phyloP scores from a whole-genome alignment of 2,329 filamentous ascomycete species.

The Harringtonia lauricola region DNA sequence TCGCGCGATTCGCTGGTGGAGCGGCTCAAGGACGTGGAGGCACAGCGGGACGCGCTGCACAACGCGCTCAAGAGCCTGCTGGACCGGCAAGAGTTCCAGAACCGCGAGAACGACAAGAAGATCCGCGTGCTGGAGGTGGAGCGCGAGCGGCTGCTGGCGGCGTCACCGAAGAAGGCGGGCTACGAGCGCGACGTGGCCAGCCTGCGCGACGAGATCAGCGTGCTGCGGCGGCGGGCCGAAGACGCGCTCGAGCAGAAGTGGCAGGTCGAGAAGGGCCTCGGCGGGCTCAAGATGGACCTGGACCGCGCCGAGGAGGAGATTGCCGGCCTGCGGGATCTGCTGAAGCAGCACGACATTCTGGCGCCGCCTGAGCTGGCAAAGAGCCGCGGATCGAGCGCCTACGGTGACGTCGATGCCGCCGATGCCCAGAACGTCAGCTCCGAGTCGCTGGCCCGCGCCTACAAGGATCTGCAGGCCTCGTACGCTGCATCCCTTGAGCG shows the following conservation, averaged over 20 bases:
- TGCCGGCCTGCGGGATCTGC: slow-evolving; percentile 62
- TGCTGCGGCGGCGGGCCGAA: slow-evolving; percentile 76
- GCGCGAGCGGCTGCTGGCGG: slow-evolving; percentile 59
- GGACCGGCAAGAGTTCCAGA: slow-evolving; percentile 75
- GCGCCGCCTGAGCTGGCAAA: slow-evolving; percentile 57
- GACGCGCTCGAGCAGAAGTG: slow-evolving; percentile 93
- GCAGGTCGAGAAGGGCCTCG: slow-evolving; percentile 26
- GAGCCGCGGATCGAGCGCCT: slow-evolving; percentile 19
- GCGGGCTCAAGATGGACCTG: slow-evolving; percentile 71
- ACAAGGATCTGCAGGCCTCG: slow-evolving; percentile 62
- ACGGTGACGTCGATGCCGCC: slow-evolving; percentile 21
- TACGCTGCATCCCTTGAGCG: slow-evolving; percentile 56
- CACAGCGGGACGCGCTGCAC: slow-evolving; percentile 87
- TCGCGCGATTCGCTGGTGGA: slow-evolving; percentile 63
- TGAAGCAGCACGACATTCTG: slow-evolving; percentile 73
- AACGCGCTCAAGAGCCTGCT: slow-evolving; percentile 75
- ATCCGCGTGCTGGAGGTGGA: slow-evolving; percentile 68
- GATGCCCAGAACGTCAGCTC: slow-evolving; percentile 50
- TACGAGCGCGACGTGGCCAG: slow-evolving; percentile 76
- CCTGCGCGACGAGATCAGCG: slow-evolving; percentile 74
- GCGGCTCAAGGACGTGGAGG: slow-evolving; percentile 81
- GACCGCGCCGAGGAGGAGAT: slow-evolving; percentile 94
- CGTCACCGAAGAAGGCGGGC: slow-evolving; percentile 60
- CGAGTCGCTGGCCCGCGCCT: slow-evolving; percentile 65
- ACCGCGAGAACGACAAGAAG: slow-evolving; percentile 71